Evolutionary conservation across 768 basidiomycete genomes (phyloP).

Genomic region (Leccinellum luteum): DNA sequence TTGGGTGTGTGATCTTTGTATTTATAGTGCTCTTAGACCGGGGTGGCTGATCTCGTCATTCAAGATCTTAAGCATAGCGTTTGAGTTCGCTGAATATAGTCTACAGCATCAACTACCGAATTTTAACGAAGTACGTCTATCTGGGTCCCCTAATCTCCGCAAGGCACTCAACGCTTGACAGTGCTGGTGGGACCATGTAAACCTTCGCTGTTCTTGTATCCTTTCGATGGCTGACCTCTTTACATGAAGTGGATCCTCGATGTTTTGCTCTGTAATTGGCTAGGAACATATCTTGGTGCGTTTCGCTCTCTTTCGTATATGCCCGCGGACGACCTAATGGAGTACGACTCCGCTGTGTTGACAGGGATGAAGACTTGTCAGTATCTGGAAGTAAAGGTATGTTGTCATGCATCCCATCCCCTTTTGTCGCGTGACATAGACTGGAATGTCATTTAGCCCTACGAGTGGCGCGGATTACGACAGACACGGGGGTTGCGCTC

Average conservation of each 20-base stretch:
- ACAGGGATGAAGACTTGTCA: constrained; percentile 85
- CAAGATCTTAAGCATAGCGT: constrained; percentile 83
- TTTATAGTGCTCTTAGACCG: not conserved
- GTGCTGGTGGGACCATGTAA: constrained; percentile 95
- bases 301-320: constrained; percentile 9
- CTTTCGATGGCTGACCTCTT: constrained; percentile 12
- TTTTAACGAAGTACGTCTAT: constrained; percentile 70
- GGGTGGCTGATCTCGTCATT: constrained; percentile 9
- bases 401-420: not conserved
- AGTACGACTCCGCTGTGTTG: constrained; percentile 3
- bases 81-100: constrained; percentile 87
- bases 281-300: constrained; percentile 78
- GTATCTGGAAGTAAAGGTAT: constrained; percentile 83
- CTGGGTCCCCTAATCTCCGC: constrained; percentile 16
- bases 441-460: constrained; percentile 49
- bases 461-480: constrained; percentile 80
- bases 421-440: not conserved
- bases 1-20: constrained; percentile 54
- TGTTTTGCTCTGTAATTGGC: constrained; percentile 85
- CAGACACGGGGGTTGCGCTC: constrained; percentile 75
- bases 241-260: constrained; percentile 74
- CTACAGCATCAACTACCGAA: constrained; percentile 86
- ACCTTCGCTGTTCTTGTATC: constrained; percentile 22
- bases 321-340: constrained; percentile 13
- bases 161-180: constrained; percentile 29